Evolutionary conservation across 2,329 filamentous ascomycete genomes (phyloP), one percentile per base, ranked within the genome.

Genomic region (Biscogniauxia mediterranea): DNA sequence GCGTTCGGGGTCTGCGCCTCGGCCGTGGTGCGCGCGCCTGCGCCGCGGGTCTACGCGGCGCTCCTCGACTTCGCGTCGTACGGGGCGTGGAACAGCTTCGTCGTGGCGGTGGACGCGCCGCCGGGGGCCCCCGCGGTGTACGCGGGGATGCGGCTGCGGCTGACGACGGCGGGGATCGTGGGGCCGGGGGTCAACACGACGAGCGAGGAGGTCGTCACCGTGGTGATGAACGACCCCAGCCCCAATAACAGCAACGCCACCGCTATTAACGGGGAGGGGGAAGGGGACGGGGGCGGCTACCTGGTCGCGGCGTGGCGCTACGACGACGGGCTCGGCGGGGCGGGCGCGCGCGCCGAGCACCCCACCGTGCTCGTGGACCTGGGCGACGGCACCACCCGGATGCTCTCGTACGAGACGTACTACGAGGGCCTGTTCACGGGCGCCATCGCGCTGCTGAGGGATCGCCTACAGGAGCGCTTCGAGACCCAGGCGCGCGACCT

Each of bases 361-460:
- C 67, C 69, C 0, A 67, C 63, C 20, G 65, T 73, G 15, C 60
- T 72, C 19, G 62, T 68, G 19, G 64, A 65, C 13, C 25, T 62
- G n/a, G 69, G 65, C 2, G 56, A 66, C 23, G 65, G 63, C 2
- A 62, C 63, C 15, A 71, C 71, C 6, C 60, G 66, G 32, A 67
- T 69, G 50, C 55, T 72, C 9, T 71, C 69, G 19, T 72, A 69
- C 54, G 70, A 71, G 60, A 71, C 70, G 19, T 72, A 70, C 51
- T 72, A 71, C 52, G 52, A 63, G 6, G 67, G 66, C 5, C 59
- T 65, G 46, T 17, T 58, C 7, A 69, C 66, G 6, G 60, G 57
- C 5, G 25, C 52, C 6, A 61, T 72, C 8, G 61, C 60, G 8
- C 50, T 68, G 9, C 46, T 68, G 9, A 59, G 61, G 32, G 54